Conservation (phyloP, 495 filamentous ascomycete species). For the Aspergillus baeticus region DNA sequence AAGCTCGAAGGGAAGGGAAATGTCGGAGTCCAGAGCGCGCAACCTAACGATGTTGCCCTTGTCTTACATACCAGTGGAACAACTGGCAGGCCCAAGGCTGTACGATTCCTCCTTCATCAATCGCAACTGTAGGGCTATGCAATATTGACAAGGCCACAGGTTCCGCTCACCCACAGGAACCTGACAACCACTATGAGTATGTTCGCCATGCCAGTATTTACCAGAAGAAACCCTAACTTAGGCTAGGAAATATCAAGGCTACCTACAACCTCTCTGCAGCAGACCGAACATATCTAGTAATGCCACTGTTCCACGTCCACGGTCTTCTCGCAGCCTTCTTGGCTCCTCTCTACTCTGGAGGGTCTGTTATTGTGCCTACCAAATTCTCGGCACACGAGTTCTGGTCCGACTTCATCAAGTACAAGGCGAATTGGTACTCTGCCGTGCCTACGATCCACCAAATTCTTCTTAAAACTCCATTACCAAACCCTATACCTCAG, state of each 20-base stretch:
- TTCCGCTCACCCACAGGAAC: constrained; percentile 77
- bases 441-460: constrained; percentile 89
- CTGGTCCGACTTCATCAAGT: constrained; percentile 68
- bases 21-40: constrained; percentile 51
- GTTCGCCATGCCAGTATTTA: constrained; percentile 14
- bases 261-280: constrained; percentile 67
- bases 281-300: constrained; percentile 82
- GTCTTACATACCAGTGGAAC: constrained; percentile 79
- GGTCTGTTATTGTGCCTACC: constrained; percentile 69
- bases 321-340: constrained; percentile 78
- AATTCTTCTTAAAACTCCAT: constrained; percentile 70
- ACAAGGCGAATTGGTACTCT: constrained; percentile 85
- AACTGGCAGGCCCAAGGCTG: constrained; percentile 79
- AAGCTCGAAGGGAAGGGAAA: constrained; percentile 55
- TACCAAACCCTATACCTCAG: constrained; percentile 60
- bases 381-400: constrained; percentile 83
- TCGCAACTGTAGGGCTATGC: background rate
- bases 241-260: constrained; percentile 63
- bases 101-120: constrained; percentile 21
- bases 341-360: constrained; percentile 67
- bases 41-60: constrained; percentile 65
- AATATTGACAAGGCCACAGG: constrained; percentile 28
- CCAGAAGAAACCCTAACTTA: background rate
- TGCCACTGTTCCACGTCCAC: constrained; percentile 90
- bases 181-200: constrained; percentile 70